A percentile compares a stretch with the other conserved stretches of the same genome.
Evolutionary conservation across 2,329 filamentous ascomycete genomes (phyloP).

Genomic region (Mycosphaerella arachidis): DNA sequence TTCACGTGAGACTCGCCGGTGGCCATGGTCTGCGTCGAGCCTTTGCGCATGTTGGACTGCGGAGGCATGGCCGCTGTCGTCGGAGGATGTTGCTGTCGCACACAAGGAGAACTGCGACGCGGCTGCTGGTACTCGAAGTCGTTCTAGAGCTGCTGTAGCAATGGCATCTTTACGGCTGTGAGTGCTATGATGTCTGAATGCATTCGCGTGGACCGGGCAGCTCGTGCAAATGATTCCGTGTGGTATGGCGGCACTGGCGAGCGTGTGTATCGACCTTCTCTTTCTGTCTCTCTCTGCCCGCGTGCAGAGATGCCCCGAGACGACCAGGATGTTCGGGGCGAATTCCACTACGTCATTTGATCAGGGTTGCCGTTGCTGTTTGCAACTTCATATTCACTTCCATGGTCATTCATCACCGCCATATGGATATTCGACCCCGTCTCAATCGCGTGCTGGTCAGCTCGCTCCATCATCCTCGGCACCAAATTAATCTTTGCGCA

Average conservation of each 20-base stretch:
- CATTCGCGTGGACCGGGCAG: not conserved
- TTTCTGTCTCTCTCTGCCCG: not conserved
- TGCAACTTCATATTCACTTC: not conserved
- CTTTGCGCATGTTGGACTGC: conserved; percentile 21
- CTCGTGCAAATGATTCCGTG: not conserved
- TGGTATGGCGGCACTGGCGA: not conserved
- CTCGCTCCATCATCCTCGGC: too few relatives aligned
- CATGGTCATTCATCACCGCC: not conserved
- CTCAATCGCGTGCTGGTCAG: too few relatives aligned
- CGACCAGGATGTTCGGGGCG: not conserved
- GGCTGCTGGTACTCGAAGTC: conserved; percentile 1
- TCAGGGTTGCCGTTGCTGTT: not conserved
- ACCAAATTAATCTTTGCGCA: too few relatives aligned
- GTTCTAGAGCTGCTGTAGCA: not conserved
- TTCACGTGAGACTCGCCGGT: conserved; percentile 9
- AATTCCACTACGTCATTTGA: not conserved
- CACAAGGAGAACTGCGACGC: conserved; percentile 6
- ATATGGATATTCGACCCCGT: too few relatives aligned
- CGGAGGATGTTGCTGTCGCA: not conserved
- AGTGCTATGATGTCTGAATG: not conserved
- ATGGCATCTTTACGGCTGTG: not conserved
- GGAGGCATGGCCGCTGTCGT: conserved; percentile 15
- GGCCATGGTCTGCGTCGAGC: conserved; percentile 11
- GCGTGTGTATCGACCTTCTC: not conserved
- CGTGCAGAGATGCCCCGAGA: not conserved